Conservation (phyloP, 139 green algal genomes). For the Zygnema cylindricum region DNA sequence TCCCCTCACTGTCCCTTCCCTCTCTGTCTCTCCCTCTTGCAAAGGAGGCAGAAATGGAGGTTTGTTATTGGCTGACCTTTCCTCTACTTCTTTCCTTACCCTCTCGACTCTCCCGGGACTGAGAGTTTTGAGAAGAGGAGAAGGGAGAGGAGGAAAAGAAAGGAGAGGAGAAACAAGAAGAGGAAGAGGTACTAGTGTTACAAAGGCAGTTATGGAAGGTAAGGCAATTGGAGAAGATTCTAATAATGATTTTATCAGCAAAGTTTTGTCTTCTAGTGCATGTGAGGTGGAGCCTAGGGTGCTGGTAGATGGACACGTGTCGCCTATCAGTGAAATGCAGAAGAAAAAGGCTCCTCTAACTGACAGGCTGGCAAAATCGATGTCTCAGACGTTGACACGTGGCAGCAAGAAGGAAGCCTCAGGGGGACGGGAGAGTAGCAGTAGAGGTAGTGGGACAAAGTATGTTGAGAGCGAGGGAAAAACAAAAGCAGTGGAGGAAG, state of each 20-base stretch:
- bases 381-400: no score
- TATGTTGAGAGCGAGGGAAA: not conserved
- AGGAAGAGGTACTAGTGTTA: no score
- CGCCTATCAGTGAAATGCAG: slow-evolving; percentile 14
- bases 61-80: not conserved
- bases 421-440: no score
- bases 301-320: slow-evolving; percentile 3
- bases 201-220: no score
- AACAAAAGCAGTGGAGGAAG: slow-evolving; percentile 1
- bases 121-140: not conserved
- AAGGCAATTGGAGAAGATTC: no score
- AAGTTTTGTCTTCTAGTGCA: not conserved
- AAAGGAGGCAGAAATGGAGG: not conserved
- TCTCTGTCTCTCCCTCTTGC: not conserved
- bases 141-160: not conserved
- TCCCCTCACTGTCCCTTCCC: not conserved
- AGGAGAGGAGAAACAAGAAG: not conserved
- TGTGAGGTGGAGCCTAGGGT: slow-evolving; percentile 23
- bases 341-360: not conserved
- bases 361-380: not conserved
- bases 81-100: not conserved
- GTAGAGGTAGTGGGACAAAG: no score
- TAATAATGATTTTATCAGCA: slow-evolving; percentile 18
- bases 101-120: no score
- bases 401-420: no score